Conservation (phyloP, 257 asterid genomes). For the Solanum boliviense region DNA sequence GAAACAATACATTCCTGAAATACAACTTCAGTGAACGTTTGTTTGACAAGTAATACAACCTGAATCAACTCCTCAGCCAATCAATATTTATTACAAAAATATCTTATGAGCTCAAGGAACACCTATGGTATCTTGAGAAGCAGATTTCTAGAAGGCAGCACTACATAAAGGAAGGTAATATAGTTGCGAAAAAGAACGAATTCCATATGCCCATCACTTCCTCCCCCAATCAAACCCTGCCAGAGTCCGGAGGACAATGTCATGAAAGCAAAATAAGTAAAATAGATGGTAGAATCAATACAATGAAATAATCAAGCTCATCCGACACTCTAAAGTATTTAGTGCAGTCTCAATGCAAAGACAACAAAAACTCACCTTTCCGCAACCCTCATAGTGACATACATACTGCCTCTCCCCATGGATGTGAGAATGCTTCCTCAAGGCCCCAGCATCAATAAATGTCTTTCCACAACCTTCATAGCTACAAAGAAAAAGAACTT, state of each 20-base stretch:
- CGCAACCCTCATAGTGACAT: constrained; percentile 85
- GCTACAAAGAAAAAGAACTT: constrained; percentile 94
- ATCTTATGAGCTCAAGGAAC: background rate
- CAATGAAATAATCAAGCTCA: background rate
- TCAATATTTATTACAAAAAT: background rate
- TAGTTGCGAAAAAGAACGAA: background rate
- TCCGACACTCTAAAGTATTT: background rate
- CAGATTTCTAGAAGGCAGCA: background rate
- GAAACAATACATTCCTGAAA: background rate
- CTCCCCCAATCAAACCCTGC: background rate
- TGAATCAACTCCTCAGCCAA: background rate
- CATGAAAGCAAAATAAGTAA: background rate
- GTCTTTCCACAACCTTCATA: constrained; percentile 98
- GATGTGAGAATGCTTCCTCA: constrained; percentile 96
- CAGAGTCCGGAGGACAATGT: background rate
- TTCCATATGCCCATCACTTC: background rate
- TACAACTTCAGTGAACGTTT: background rate
- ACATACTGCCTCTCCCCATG: constrained; percentile 96
- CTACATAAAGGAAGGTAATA: background rate
- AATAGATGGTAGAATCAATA: background rate
- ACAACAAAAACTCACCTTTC: constrained; percentile 31
- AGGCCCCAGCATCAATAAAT: constrained; percentile 88
- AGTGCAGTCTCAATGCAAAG: background rate
- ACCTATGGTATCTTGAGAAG: background rate
- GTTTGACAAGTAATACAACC: background rate